Evolutionary conservation across 495 filamentous ascomycete species (phyloP), one percentile per base, ranked within the genome.

Genomic region (Xylaria curta): DNA sequence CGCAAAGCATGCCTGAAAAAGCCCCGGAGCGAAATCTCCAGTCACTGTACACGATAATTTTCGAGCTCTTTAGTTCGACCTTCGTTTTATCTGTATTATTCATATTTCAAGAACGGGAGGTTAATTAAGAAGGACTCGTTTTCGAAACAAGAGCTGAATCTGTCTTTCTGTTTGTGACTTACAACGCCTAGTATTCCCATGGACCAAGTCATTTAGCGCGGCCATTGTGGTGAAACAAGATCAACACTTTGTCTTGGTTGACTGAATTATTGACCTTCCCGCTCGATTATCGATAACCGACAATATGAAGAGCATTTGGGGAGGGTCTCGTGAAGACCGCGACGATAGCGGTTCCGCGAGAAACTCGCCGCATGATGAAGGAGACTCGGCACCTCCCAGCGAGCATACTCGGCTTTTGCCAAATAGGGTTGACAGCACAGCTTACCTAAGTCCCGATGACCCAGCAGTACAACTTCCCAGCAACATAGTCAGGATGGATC

Each of bases 401-500:
- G 95, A 98, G 79, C 87, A 91, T 70, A 93, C 93, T 19, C 86
- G 91, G 44, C 83, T 97, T 68, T 84, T 97, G 44, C 87, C 91
- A 53, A 87, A 90, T 62, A 82, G 83, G 63, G 73, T 85, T 63
- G 79, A 84, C 68, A 81, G 83, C 68, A 81, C 89, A 62, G 87
- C 85, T 53, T 95, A 91, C 75, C 83, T 98, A 53, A 92, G 91
- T 72, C 95, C 95, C n/a, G 93, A 97, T 86, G 95, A 98, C 81
- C 96, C 95, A 64, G 95, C 95, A 66, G 96, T 94, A 85, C 80
- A 76, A 46, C 62, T 46, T 56, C 33, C 21, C 8, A 47, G n/a
- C 26, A 60, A 13, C 24, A 51, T n/a, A 26, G 51, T 8, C 5
- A 38, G 40, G 63, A 42, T 10, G 72, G 19, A 28, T 12, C 17